Evolutionary conservation across 2,329 filamentous ascomycete genomes (phyloP).

Genomic region (Mycosphaerella arachidis): DNA sequence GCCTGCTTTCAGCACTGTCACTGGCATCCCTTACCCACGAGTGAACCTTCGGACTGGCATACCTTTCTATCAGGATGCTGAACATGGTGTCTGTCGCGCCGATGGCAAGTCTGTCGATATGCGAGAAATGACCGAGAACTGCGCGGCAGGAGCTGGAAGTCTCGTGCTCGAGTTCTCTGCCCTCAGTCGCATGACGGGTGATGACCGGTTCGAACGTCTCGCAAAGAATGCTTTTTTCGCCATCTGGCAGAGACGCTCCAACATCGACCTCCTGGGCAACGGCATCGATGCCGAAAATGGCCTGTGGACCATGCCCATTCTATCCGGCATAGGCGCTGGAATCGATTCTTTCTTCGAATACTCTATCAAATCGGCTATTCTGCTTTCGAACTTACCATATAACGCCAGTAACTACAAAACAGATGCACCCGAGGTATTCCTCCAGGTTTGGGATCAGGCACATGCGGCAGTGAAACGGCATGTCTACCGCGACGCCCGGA

Average conservation of each 20-base stretch:
- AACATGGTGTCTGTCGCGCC: conserved; percentile 44
- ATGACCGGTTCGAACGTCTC: conserved; percentile 79
- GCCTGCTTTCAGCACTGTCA: conserved; percentile 86
- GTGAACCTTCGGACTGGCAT: conserved; percentile 89
- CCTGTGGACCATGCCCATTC: conserved; percentile 73
- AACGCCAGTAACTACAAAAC: conserved; percentile 53
- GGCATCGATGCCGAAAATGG: conserved; percentile 90
- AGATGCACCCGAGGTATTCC: conserved; percentile 67
- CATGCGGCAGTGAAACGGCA: conserved; percentile 86
- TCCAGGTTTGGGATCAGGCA: conserved; percentile 77
- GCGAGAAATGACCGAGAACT: conserved; percentile 86
- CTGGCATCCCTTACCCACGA: conserved; percentile 87
- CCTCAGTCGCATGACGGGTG: conserved; percentile 79
- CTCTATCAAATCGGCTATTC: conserved; percentile 85
- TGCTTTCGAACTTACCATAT: conserved; percentile 67
- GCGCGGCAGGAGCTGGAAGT: conserved; percentile 93
- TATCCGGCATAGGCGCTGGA: conserved; percentile 91
- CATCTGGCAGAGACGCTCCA: conserved; percentile 84
- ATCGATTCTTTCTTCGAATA: conserved; percentile 99
- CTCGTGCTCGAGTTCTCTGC: conserved; percentile 90
- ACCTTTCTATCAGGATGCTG: conserved; percentile 70
- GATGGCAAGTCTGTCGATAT: conserved; percentile 39
- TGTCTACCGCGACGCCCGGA: conserved; percentile 66
- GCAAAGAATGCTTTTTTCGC: conserved; percentile 95
- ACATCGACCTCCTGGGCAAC: conserved; percentile 81